Base-by-base conservation (phyloP, 2,329 filamentous ascomycete species). In the Exophiala aquamarina region DNA sequence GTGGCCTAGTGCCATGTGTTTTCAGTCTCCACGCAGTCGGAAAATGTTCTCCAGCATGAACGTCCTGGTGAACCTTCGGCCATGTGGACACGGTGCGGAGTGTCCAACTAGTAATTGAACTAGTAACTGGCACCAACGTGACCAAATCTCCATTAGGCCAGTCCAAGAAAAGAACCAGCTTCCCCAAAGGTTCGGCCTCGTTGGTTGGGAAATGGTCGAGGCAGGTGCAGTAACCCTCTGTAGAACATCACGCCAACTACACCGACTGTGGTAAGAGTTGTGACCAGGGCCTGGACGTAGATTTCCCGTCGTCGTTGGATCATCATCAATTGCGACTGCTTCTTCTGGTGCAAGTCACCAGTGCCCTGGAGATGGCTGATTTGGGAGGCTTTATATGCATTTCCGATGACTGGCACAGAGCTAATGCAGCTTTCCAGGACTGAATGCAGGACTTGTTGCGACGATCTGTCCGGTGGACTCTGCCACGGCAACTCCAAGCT, bases 221-320 rank as follows among this genome's bases (percentile, higher is more conserved):
- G 56, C 10, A 58, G 45, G n/a, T 52, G 53, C 11, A 66, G 56
- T 2, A 65, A 45, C 14, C 62, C 67, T 42, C 63, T 54, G 42
- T 65, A 62, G 26, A 63, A 56, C 59, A 61, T 32, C 43, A 40
- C 46, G 10, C 48, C 46, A 17, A 47, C 14, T 14, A 48, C 15
- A 15, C 50, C 43, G 15, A 41, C 42, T 4, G 48, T 32, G n/a
- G 44, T 41, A 44, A 44, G 26, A 31, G 41, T 50, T 17, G 46
- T 49, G 11, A 47, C 34, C 3, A 55, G 28, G 19, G 44, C n/a
- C 32, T 53, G 39, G 14, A 55, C 28, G 38, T 55, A 57, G 10
- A 54, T 3, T 3, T 50, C 47, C 44, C 47, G 46, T 23, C 41
- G 47, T 21, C 28, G 28, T 13, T 42, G 55, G 13, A 50, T 37